Conservation (phyloP, 257 asterid genomes). For the Jaltomata sinuosa region DNA sequence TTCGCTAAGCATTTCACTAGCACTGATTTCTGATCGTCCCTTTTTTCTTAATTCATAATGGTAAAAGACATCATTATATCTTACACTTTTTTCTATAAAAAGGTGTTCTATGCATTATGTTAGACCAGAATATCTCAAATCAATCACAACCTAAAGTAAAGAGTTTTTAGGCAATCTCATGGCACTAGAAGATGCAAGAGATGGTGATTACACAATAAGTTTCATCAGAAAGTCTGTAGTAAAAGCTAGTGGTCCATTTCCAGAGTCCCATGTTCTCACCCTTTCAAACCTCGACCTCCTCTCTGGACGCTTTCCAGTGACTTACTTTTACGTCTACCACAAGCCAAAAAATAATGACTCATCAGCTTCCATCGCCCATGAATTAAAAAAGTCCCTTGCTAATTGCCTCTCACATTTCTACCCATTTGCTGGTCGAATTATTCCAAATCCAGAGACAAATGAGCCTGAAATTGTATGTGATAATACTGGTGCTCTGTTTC, state of each 20-base stretch:
- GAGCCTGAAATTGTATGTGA: constrained; percentile 50
- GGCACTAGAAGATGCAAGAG: background rate
- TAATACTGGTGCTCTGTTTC: constrained; percentile 36
- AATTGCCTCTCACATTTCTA: constrained; percentile 35
- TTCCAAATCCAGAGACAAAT: constrained; percentile 19
- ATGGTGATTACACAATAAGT: constrained; percentile 17
- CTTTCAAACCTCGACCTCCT: constrained; percentile 59
- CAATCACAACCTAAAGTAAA: background rate
- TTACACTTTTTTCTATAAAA: background rate
- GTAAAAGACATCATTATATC: background rate
- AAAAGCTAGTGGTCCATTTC: constrained; percentile 21
- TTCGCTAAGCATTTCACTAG: background rate
- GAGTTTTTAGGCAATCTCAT: background rate
- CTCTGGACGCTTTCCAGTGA: constrained; percentile 54
- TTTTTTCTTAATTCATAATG: background rate
- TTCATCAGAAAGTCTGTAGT: constrained; percentile 26
- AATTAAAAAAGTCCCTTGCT: constrained; percentile 32
- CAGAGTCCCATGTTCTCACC: constrained; percentile 17
- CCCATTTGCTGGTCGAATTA: constrained; percentile 43
- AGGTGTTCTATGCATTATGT: background rate
- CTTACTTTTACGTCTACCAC: constrained; percentile 38
- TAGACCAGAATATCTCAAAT: background rate
- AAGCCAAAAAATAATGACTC: background rate
- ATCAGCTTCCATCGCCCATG: background rate
- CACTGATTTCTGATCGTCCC: background rate